Conservation (phyloP, 2,329 filamentous ascomycete genomes). For the Cercospora beticola region DNA sequence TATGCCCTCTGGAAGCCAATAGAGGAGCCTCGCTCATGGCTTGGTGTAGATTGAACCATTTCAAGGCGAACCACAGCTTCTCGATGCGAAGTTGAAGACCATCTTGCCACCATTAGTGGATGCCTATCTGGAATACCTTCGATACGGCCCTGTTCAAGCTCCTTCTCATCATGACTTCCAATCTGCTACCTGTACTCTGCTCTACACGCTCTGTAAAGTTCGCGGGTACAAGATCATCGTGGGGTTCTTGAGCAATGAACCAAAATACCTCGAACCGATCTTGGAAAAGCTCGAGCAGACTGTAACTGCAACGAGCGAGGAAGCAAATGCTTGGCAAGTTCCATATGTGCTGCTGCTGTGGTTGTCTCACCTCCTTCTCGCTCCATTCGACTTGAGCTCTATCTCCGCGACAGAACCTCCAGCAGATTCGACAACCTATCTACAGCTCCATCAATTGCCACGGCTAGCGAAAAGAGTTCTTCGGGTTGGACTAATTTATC, state of each 20-base stretch:
- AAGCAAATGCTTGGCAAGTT: constrained; percentile 68
- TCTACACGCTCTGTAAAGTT: constrained; percentile 94
- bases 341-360: constrained; percentile 84
- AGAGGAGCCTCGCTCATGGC: constrained; percentile 23
- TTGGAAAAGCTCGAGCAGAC: constrained; percentile 70
- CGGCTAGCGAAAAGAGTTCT: constrained; percentile 69
- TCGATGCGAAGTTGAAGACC: constrained; percentile 77
- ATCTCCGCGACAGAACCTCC: constrained; percentile 58
- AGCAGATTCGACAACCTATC: constrained; percentile 29
- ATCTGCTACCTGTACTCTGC: constrained; percentile 70
- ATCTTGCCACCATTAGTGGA: constrained; percentile 73
- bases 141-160: constrained; percentile 4
- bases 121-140: constrained; percentile 69
- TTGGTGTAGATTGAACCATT: constrained; percentile 71
- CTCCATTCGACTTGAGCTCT: constrained; percentile 85
- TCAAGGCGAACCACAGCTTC: constrained; percentile 89
- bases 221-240: constrained; percentile 90
- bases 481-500: constrained; percentile 67
- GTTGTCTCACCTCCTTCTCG: constrained; percentile 59
- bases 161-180: constrained; percentile 48
- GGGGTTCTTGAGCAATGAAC: constrained; percentile 87
- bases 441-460: constrained; percentile 61
- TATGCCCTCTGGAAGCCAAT: constrained; percentile 22
- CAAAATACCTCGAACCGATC: constrained; percentile 77
- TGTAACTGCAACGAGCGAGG: constrained; percentile 31